These are phyloP conservation scores for Aspergillus udagawae DNA, from an alignment of 2,329 filamentous ascomycete species.

Conservation along the genomic window DNA sequence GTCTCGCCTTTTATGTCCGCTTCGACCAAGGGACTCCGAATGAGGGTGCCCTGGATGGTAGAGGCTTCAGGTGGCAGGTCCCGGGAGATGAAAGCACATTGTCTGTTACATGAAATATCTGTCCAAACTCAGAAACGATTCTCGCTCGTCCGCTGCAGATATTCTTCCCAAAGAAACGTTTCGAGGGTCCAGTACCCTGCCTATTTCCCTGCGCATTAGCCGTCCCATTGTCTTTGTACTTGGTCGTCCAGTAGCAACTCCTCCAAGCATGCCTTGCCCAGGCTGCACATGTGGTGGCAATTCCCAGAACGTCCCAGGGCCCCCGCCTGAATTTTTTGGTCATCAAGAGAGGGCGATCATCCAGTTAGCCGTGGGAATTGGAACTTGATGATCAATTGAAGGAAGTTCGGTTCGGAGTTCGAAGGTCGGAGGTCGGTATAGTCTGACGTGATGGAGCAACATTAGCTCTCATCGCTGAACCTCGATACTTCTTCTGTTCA, in stretches of 20 bases:
- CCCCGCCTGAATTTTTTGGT: constrained; percentile 10
- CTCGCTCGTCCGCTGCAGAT: background rate
- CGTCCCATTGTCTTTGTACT: constrained; percentile 13
- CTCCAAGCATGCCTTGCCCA: constrained; percentile 16
- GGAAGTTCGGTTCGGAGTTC: background rate
- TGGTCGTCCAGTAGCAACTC: constrained; percentile 20
- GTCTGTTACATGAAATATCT: background rate
- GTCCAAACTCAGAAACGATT: background rate
- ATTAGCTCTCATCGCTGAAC: background rate
- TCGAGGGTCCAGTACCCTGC: constrained; percentile 17
- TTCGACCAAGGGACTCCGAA: background rate
- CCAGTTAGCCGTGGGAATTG: background rate
- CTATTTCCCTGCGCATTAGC: constrained; percentile 12
- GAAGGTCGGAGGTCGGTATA: background rate
- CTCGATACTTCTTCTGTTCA: background rate
- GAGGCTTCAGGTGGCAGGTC: no score
- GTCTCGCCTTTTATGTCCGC: background rate
- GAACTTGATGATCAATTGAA: background rate
- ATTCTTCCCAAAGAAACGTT: constrained; percentile 12
- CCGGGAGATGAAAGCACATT: background rate
- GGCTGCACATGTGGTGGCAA: constrained; percentile 16
- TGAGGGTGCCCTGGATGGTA: background rate
- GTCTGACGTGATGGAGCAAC: background rate
- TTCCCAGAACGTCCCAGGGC: constrained; percentile 11
- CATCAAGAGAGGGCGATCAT: background rate